Conservation (phyloP, 306 rosid genomes). For the Prunus salicina region DNA sequence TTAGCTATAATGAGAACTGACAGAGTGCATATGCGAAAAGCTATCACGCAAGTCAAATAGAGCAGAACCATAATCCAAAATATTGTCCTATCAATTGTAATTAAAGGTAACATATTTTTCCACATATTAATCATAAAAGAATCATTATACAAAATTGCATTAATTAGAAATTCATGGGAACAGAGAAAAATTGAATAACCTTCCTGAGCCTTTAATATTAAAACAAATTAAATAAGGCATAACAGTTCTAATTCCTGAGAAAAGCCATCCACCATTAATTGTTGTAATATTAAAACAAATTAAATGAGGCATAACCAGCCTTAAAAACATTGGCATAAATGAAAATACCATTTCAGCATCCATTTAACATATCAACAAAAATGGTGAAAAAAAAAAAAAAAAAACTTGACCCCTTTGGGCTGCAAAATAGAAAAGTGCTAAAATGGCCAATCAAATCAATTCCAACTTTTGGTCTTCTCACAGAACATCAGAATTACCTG, state of each 20-base stretch:
- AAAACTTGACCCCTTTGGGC: background rate
- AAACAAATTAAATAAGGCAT: background rate
- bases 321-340: background rate
- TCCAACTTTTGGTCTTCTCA: constrained; percentile 5
- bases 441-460: background rate
- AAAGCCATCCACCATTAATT: background rate
- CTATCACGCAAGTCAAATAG: background rate
- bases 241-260: background rate
- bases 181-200: background rate
- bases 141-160: background rate
- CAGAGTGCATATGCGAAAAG: background rate
- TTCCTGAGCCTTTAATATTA: background rate
- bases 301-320: background rate
- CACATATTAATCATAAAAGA: background rate
- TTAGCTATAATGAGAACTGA: constrained; percentile 18
- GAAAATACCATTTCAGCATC: background rate
- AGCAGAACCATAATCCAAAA: background rate
- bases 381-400: background rate
- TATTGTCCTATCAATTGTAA: background rate
- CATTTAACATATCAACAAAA: background rate
- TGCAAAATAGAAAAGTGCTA: background rate
- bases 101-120: background rate
- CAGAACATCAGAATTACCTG: constrained; percentile 44
- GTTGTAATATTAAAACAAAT: background rate
- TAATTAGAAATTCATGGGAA: background rate